Base-by-base conservation (phyloP, 192 early-diverging fungal genomes). In the Podila horticola region DNA sequence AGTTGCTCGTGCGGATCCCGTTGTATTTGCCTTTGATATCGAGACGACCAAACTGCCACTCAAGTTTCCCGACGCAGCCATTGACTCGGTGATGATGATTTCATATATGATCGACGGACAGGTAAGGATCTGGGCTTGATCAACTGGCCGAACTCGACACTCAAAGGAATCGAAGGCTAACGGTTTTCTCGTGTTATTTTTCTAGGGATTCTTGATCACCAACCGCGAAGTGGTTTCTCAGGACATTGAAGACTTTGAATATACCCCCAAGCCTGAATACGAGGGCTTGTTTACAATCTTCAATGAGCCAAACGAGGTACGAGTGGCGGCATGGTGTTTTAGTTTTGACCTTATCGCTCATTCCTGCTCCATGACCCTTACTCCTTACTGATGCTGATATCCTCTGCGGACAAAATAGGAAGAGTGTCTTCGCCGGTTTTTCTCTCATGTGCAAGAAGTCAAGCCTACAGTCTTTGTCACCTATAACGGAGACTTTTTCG, bases 81-180 rank as follows among this genome's bases (percentile, higher is more conserved):
- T 92, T 34, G 98, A 99, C 79, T 90, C 89, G 49, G 95, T 99
- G 70, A 99, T 98, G 96, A 99, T 99, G 98, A 98, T 99, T 73
- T 98, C 97, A 33, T 99, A 99, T 82, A 99, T 99, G 98, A 94
- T 99, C 62, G 97, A 98, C 66, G 98, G 96, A 24, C 93, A 94
- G 84, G 95, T 96, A 89, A 60, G 52, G 30, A 36, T 13, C 19
- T 15, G 19, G n/a, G 3, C n/a, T 20, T 5, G 24, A 38, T 0
- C 0, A 50, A 62, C 19, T 17, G 22, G 12, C 1, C 1, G 13
- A 20, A 29, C 3, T 62, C 12, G 5, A 15, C 49, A 58, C 8
- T 19, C 5, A 50, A n/a, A 31, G 30, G 31, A 52, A 0, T 28
- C 41, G 15, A 45, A 15, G 8, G 41, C 41, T 45, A 45, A 45